Conservation (phyloP, 2,329 filamentous ascomycete species). For the Plenodomus tracheiphilus region DNA sequence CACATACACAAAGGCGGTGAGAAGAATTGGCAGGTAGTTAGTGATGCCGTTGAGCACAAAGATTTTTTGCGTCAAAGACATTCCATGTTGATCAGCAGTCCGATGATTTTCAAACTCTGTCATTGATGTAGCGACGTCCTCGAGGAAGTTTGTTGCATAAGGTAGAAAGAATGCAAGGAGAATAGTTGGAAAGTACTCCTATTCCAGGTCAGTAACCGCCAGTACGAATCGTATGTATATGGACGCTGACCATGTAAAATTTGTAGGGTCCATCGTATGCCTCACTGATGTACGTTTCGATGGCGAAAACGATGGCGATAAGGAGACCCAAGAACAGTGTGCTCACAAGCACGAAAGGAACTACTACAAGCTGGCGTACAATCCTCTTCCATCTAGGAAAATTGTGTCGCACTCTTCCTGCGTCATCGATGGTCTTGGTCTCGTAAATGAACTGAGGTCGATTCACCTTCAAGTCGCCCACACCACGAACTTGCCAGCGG, state of each 20-base stretch:
- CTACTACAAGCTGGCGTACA: slow-evolving; percentile 30
- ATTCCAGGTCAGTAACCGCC: slow-evolving; percentile 13
- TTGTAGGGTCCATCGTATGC: slow-evolving; percentile 40
- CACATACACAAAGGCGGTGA: slow-evolving; percentile 39
- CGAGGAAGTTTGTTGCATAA: slow-evolving; percentile 33
- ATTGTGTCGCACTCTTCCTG: slow-evolving; percentile 27
- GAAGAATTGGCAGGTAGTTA: slow-evolving; percentile 41
- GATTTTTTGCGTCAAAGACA: slow-evolving; percentile 40
- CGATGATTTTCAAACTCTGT: slow-evolving; percentile 42
- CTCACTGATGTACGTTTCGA: slow-evolving; percentile 40
- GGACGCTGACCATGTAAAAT: slow-evolving; percentile 25
- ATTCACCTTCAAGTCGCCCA: slow-evolving; percentile 34
- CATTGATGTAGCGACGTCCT: slow-evolving; percentile 30
- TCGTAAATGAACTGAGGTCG: slow-evolving; percentile 35
- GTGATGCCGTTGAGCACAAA: slow-evolving; percentile 43
- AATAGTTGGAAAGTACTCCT: slow-evolving; percentile 41
- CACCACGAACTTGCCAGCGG: slow-evolving; percentile 39
- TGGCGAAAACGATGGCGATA: slow-evolving; percentile 33
- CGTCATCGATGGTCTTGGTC: slow-evolving; percentile 26
- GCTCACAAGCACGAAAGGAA: slow-evolving; percentile 37
- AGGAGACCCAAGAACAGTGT: slow-evolving; percentile 30
- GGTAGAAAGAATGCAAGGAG: slow-evolving; percentile 35
- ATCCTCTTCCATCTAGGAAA: slow-evolving; percentile 39
- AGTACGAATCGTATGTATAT: no score
- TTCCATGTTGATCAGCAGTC: slow-evolving; percentile 36